Percentiles rank a stretch among this genome's conserved stretches.
Conservation (phyloP, 805 yeast species). For the Candida krabiensis region DNA sequence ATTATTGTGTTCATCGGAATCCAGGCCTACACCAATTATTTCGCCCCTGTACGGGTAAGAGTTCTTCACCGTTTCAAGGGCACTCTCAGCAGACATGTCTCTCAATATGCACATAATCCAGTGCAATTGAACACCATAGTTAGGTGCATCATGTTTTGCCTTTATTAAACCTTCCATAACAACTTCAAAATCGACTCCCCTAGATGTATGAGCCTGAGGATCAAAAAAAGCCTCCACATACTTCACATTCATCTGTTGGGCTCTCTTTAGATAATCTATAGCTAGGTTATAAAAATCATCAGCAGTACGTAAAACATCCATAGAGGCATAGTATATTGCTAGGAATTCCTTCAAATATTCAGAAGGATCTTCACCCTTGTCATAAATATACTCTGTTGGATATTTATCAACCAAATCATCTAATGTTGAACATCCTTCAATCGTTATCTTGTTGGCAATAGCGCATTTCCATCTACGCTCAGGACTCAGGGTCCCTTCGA, state of each 20-base stretch:
- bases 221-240: constrained; percentile 49
- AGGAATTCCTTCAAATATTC: constrained; percentile 45
- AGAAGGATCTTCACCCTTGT: constrained; percentile 38
- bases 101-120: constrained; percentile 47
- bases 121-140: constrained; percentile 39
- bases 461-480: constrained; percentile 40
- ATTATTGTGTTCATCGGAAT: constrained; percentile 44
- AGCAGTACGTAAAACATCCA: constrained; percentile 42
- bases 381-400: constrained; percentile 27
- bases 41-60: constrained; percentile 33
- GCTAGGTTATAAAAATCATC: constrained; percentile 47
- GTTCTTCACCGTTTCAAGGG: constrained; percentile 37
- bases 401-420: constrained; percentile 34
- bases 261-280: constrained; percentile 41
- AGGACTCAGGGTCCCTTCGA: constrained; percentile 45
- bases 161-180: constrained; percentile 41
- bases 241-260: constrained; percentile 39
- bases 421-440: constrained; percentile 37
- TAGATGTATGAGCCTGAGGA: constrained; percentile 47
- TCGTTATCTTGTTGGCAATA: constrained; percentile 13
- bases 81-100: constrained; percentile 42
- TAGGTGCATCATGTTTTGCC: constrained; percentile 41
- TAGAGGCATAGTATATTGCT: constrained; percentile 46
- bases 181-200: constrained; percentile 38
- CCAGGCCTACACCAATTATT: constrained; percentile 46